Evolutionary conservation across 495 filamentous ascomycete genomes (phyloP).

Genomic region (Barbatosphaeria neglecta): DNA sequence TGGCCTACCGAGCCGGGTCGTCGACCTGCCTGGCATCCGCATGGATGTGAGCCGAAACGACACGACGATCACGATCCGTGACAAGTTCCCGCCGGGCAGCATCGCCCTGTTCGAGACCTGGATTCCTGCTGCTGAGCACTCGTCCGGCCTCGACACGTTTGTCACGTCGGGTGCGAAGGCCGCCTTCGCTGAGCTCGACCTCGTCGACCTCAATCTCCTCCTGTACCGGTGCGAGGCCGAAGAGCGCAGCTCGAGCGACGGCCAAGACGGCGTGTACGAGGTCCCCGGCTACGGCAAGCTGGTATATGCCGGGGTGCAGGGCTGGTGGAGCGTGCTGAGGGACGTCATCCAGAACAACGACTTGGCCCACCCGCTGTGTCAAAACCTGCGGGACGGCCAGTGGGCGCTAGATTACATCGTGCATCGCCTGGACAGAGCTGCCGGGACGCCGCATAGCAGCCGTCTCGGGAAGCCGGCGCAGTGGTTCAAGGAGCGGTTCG

Average conservation of each 20-base stretch:
- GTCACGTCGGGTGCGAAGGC: conserved; percentile 70
- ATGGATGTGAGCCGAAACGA: conserved; percentile 57
- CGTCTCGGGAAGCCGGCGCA: conserved; percentile 49
- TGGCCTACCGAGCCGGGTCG: conserved; percentile 71
- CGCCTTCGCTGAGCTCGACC: conserved; percentile 59
- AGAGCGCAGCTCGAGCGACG: conserved; percentile 68
- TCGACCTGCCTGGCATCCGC: conserved; percentile 56
- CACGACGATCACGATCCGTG: conserved; percentile 70
- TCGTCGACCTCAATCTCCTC: conserved; percentile 83
- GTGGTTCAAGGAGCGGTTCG: conserved; percentile 78
- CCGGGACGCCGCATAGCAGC: conserved; percentile 45
- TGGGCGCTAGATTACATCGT: conserved; percentile 93
- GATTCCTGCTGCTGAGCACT: conserved; percentile 75
- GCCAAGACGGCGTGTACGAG: conserved; percentile 73
- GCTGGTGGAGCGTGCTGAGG: conserved; percentile 93
- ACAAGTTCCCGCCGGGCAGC: conserved; percentile 78
- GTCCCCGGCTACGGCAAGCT: conserved; percentile 75
- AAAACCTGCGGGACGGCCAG: conserved; percentile 80
- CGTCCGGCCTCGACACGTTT: conserved; percentile 66
- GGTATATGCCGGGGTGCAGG: conserved; percentile 93
- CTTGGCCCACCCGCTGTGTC: conserved; percentile 83
- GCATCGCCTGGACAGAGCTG: conserved; percentile 61
- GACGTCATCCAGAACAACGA: conserved; percentile 80
- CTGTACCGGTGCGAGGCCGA: conserved; percentile 89
- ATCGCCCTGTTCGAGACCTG: conserved; percentile 93